Percentiles rank a stretch among this genome's conserved stretches.
Conservation (phyloP, 805 yeast genomes). For the Kazachstania kunashirensis region DNA sequence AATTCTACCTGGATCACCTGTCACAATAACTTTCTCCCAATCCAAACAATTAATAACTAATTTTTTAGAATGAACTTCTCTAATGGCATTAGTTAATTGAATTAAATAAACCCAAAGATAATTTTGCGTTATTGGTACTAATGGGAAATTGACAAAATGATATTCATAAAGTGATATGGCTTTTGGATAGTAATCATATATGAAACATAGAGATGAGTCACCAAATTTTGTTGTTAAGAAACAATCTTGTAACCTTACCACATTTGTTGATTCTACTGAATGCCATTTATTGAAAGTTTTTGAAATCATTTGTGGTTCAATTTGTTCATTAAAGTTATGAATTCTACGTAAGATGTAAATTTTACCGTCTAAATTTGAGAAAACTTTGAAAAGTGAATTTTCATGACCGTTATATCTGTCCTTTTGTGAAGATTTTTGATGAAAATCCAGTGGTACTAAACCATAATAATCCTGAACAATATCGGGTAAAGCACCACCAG, state of each 20-base stretch:
- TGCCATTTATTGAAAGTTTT: constrained; percentile 58
- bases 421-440: constrained; percentile 30
- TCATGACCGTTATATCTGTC: constrained; percentile 41
- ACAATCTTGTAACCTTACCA: constrained; percentile 65
- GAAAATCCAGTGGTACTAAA: constrained; percentile 65
- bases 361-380: constrained; percentile 68
- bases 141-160: constrained; percentile 39
- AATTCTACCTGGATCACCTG: constrained; percentile 56
- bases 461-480: constrained; percentile 77
- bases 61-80: constrained; percentile 54
- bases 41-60: constrained; percentile 49
- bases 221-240: constrained; percentile 84
- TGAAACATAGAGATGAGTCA: constrained; percentile 62
- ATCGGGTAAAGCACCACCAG: constrained; percentile 47
- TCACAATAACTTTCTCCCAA: constrained; percentile 60
- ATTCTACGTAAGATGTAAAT: constrained; percentile 69
- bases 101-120: constrained; percentile 66
- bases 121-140: constrained; percentile 42
- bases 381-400: constrained; percentile 66
- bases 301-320: constrained; percentile 50
- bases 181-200: constrained; percentile 79
- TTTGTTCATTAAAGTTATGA: constrained; percentile 43
- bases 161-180: constrained; percentile 60
- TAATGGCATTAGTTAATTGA: constrained; percentile 64
- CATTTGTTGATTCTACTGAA: constrained; percentile 38